Percentiles rank a stretch among this genome's conserved stretches.
phyloP scores from a whole-genome alignment of 345 rosid species.

The Melaleuca quinquenervia region DNA sequence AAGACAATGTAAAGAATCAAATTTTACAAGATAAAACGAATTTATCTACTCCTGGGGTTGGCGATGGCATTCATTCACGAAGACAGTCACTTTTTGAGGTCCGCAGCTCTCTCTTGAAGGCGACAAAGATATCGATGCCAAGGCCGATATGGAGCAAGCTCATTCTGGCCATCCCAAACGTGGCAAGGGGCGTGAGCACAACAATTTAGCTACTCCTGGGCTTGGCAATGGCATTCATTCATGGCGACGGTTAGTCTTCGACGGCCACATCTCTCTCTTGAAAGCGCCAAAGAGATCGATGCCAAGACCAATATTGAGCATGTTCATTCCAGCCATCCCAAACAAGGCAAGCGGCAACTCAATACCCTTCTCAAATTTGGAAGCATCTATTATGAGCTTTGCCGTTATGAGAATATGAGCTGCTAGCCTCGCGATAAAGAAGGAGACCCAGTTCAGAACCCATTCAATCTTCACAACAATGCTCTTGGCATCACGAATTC shows the following conservation, averaged over 20 bases:
- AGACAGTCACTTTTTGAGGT: constrained; percentile 10
- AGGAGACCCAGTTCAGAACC: constrained; percentile 63
- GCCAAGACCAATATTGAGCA: constrained; percentile 63
- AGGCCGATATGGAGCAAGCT: constrained; percentile 51
- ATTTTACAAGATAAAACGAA: neutral
- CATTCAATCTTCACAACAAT: constrained; percentile 57
- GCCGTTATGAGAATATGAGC: constrained; percentile 62
- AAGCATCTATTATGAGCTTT: constrained; percentile 59
- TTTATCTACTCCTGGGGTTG: neutral
- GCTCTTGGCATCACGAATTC: constrained; percentile 57
- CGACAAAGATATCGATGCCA: constrained; percentile 55
- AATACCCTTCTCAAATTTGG: constrained; percentile 56
- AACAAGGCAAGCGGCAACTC: constrained; percentile 79
- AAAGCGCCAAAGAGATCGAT: constrained; percentile 66
- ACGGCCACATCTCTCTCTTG: constrained; percentile 41
- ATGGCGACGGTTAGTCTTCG: constrained; percentile 2
- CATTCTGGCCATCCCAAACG: constrained; percentile 80
- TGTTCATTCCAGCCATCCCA: constrained; percentile 86
- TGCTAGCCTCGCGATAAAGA: constrained; percentile 39
- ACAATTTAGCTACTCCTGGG: neutral
- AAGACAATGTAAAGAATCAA: neutral
- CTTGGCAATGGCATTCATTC: constrained; percentile 4
- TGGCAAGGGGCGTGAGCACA: constrained; percentile 38
- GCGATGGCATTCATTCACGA: neutral
- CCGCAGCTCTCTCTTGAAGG: constrained; percentile 52